Conservation (phyloP, 2,329 filamentous ascomycete genomes). For the Ustulina deusta region DNA sequence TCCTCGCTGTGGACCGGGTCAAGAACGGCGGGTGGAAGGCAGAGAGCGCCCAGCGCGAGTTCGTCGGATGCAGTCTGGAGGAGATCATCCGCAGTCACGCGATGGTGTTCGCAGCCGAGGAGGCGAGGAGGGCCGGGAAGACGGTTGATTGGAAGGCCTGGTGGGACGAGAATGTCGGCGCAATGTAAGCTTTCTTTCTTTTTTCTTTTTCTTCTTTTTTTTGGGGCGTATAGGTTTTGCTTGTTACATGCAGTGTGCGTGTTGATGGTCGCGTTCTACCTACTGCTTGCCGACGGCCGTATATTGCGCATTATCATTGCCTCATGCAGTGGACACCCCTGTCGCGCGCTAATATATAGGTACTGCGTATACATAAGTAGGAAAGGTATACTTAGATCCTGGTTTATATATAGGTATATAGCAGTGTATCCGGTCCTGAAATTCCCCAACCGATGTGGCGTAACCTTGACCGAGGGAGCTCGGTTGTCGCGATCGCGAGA, state of each 20-base stretch:
- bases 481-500: too few species aligned
- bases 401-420: too few species aligned
- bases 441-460: too few species aligned
- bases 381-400: too few species aligned
- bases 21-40: constrained; percentile 76
- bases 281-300: too few species aligned
- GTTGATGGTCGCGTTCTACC: constrained; percentile 1
- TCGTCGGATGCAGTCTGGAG: constrained; percentile 85
- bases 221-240: not conserved
- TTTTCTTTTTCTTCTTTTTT: not conserved
- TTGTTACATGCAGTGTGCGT: not conserved
- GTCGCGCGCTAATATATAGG: too few species aligned
- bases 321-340: too few species aligned
- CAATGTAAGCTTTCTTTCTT: constrained; percentile 4
- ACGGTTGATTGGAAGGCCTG: constrained; percentile 81
- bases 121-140: constrained; percentile 76
- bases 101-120: constrained; percentile 93
- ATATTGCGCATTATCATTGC: too few species aligned
- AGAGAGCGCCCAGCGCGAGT: constrained; percentile 76
- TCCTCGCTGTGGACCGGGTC: constrained; percentile 83
- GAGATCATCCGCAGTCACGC: constrained; percentile 92
- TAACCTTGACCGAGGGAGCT: too few species aligned
- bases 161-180: constrained; percentile 72
- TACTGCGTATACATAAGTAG: too few species aligned
- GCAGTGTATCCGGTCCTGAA: too few species aligned